Conservation (phyloP, 2,329 filamentous ascomycete species). For the Mycocentrospora acerina region DNA sequence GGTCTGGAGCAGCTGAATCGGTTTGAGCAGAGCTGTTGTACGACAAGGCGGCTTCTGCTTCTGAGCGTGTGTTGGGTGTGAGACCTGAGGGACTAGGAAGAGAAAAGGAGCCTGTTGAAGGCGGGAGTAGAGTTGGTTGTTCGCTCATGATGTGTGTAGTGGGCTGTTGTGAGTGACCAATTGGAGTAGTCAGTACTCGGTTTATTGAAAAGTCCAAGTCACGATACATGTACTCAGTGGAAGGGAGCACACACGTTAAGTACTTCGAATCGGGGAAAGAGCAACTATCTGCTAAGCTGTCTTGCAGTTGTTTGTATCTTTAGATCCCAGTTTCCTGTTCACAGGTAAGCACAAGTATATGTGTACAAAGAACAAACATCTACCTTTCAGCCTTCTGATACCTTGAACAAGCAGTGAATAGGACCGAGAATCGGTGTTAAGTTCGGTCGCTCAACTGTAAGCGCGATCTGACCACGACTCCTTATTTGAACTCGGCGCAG, state of each 20-base stretch:
- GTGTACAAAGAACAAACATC: neutral
- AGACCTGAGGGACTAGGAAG: slow-evolving; percentile 35
- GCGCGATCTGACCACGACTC: slow-evolving; percentile 7
- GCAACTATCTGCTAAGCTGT: too few relatives aligned
- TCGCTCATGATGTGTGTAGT: slow-evolving; percentile 16
- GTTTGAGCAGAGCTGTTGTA: slow-evolving; percentile 35
- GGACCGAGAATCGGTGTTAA: neutral
- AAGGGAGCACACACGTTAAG: neutral
- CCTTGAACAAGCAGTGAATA: neutral
- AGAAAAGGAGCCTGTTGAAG: slow-evolving; percentile 21
- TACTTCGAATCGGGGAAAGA: neutral
- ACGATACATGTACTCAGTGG: neutral
- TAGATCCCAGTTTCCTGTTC: neutral
- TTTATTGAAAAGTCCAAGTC: neutral
- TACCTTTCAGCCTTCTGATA: neutral
- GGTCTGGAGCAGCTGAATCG: slow-evolving; percentile 39
- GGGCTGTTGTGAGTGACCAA: neutral
- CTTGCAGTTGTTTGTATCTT: too few relatives aligned
- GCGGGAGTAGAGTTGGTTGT: slow-evolving; percentile 20
- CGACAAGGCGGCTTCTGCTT: slow-evolving; percentile 38
- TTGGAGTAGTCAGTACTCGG: neutral
- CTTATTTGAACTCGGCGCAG: slow-evolving; percentile 10
- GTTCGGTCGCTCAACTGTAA: neutral
- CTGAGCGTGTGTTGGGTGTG: slow-evolving; percentile 37
- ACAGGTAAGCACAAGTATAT: neutral